Evolutionary conservation across 2,329 filamentous ascomycete species (phyloP).

Genomic region (Dothidotthia symphoricarpi): DNA sequence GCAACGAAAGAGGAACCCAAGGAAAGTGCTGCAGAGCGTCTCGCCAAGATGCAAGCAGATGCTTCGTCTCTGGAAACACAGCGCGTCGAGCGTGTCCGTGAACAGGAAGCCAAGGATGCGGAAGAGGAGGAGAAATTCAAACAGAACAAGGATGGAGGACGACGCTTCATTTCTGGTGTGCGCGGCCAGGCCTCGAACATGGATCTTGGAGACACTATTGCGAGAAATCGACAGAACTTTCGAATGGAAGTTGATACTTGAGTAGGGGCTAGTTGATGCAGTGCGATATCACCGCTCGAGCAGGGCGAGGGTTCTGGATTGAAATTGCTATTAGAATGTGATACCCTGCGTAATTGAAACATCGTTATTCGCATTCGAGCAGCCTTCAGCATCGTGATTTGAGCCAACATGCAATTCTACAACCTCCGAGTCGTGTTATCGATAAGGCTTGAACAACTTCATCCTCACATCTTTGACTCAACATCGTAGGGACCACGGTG

Average conservation of each 20-base stretch:
- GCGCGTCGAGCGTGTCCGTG: slow-evolving; percentile 34
- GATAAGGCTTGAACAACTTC: no score
- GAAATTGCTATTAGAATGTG: no score
- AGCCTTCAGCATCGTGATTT: no score
- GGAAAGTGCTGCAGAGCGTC: slow-evolving; percentile 27
- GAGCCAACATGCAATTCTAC: no score
- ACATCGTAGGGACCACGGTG: no score
- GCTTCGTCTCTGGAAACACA: slow-evolving; percentile 34
- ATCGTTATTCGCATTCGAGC: no score
- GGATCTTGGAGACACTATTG: slow-evolving; percentile 30
- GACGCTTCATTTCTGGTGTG: slow-evolving; percentile 24
- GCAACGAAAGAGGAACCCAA: slow-evolving; percentile 8
- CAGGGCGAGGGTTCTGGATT: no score
- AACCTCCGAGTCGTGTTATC: no score
- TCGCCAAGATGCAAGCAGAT: slow-evolving; percentile 38
- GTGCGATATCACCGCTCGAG: no score
- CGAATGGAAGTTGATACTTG: slow-evolving; percentile 18
- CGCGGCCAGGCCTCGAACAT: slow-evolving; percentile 25
- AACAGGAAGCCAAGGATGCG: slow-evolving; percentile 33
- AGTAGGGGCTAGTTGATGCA: not conserved
- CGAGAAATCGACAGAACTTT: slow-evolving; percentile 24
- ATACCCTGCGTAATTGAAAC: no score
- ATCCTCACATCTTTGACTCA: no score
- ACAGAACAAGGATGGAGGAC: slow-evolving; percentile 24
- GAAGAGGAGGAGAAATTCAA: slow-evolving; percentile 31